A percentile compares a stretch with the other conserved stretches of the same genome.
Conservation (phyloP, 768 basidiomycete genomes). For the Kwoniella shandongensis region DNA sequence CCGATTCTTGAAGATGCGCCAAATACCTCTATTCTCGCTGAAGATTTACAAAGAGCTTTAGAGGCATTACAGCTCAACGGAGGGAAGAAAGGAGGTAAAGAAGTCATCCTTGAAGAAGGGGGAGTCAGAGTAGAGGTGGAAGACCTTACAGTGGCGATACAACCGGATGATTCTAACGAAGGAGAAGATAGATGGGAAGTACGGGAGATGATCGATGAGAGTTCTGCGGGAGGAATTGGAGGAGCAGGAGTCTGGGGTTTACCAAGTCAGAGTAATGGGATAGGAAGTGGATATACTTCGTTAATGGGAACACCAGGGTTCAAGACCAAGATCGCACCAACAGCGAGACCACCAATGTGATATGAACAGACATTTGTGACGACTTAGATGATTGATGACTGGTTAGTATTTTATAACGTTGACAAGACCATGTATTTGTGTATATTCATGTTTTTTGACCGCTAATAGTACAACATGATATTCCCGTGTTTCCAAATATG, state of each 20-base stretch:
- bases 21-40: constrained; percentile 75
- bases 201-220: constrained; percentile 20
- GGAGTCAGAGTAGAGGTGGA: constrained; percentile 40
- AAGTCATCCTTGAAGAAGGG: constrained; percentile 43
- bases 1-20: constrained; percentile 86
- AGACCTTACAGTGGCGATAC: constrained; percentile 8
- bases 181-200: constrained; percentile 11
- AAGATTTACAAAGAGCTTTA: constrained; percentile 80
- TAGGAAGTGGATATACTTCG: neutral
- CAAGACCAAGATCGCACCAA: constrained; percentile 30
- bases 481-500: too few species aligned
- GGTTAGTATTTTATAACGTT: too few species aligned
- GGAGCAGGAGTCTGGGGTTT: constrained; percentile 15
- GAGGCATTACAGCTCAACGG: constrained; percentile 63
- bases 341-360: constrained; percentile 32
- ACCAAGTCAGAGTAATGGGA: constrained; percentile 20
- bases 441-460: too few species aligned
- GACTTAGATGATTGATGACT: too few species aligned
- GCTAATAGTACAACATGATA: too few species aligned
- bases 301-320: constrained; percentile 13
- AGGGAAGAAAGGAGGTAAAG: constrained; percentile 23
- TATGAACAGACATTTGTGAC: constrained; percentile 1
- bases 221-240: constrained; percentile 23
- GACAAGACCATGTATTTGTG: neutral
- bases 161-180: neutral